Percentiles rank a stretch among this genome's conserved stretches.
Evolutionary conservation across 495 filamentous ascomycete genomes (phyloP).

Genomic region (Lasiosphaeriaceae sp.): DNA sequence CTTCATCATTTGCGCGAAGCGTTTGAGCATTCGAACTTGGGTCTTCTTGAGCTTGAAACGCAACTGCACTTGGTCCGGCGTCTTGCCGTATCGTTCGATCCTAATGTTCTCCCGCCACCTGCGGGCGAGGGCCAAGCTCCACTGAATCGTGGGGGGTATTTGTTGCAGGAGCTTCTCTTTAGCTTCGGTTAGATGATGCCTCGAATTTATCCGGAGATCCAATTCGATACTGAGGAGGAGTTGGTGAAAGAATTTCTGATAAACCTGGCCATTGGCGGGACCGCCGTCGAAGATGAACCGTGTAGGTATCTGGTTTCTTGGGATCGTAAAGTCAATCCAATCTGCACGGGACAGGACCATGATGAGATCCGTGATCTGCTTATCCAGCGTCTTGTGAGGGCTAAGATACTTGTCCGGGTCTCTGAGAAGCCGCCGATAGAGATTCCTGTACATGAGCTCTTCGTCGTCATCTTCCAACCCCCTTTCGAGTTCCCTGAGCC

Average conservation of each 20-base stretch:
- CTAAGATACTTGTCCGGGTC: slow-evolving; percentile 48
- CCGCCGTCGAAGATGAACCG: slow-evolving; percentile 54
- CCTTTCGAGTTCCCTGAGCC: slow-evolving; percentile 51
- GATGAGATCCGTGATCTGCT: slow-evolving; percentile 65
- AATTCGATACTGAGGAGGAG: slow-evolving; percentile 65
- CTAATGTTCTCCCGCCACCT: slow-evolving; percentile 65
- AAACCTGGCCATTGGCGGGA: slow-evolving; percentile 31
- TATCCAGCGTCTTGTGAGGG: slow-evolving; percentile 56
- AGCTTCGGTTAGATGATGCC: slow-evolving; percentile 47
- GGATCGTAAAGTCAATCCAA: slow-evolving; percentile 66
- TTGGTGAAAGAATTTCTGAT: slow-evolving; percentile 68
- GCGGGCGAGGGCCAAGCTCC: slow-evolving; percentile 63
- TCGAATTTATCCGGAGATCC: slow-evolving; percentile 56
- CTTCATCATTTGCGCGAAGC: slow-evolving; percentile 65
- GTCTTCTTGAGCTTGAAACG: slow-evolving; percentile 53
- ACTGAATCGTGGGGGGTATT: slow-evolving; percentile 63
- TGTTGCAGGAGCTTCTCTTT: slow-evolving; percentile 53
- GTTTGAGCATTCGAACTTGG: slow-evolving; percentile 60
- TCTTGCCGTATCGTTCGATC: slow-evolving; percentile 47
- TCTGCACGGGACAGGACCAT: slow-evolving; percentile 55
- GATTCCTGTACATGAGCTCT: slow-evolving; percentile 49
- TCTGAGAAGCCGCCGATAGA: slow-evolving; percentile 48
- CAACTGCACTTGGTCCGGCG: slow-evolving; percentile 46
- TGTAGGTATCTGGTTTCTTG: slow-evolving; percentile 61
- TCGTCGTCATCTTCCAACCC: slow-evolving; percentile 56